Conservation (phyloP, 1,284 basidiomycete species). For the Trametes sp. region DNA sequence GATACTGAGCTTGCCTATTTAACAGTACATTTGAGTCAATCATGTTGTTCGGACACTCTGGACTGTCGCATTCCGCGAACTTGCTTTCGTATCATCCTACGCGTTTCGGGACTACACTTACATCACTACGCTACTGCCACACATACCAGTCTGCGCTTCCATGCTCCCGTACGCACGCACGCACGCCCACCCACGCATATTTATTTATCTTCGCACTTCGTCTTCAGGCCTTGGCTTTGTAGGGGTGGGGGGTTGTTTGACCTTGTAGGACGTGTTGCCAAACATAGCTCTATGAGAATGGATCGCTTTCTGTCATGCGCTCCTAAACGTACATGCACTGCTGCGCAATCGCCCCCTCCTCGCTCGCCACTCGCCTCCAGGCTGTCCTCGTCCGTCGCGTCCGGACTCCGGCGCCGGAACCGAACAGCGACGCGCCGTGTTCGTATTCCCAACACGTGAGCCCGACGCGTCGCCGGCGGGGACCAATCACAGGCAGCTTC, state of each 20-base stretch:
- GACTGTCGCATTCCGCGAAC: slow-evolving; percentile 19
- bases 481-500: slow-evolving; percentile 27
- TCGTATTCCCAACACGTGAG: slow-evolving; percentile 29
- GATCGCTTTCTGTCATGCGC: slow-evolving; percentile 5
- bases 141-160: slow-evolving; percentile 24
- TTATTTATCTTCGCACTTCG: slow-evolving; percentile 23
- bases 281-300: slow-evolving; percentile 16
- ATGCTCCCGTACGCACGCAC: slow-evolving; percentile 10
- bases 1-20: slow-evolving; percentile 16
- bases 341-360: too few species aligned
- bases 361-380: background rate
- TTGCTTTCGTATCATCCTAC: slow-evolving; percentile 17
- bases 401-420: background rate
- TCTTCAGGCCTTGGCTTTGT: slow-evolving; percentile 10
- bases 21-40: slow-evolving; percentile 11
- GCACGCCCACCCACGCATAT: slow-evolving; percentile 16
- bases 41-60: slow-evolving; percentile 18
- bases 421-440: background rate
- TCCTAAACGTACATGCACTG: background rate
- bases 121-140: slow-evolving; percentile 15
- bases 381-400: background rate
- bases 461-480: slow-evolving; percentile 24
- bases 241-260: slow-evolving; percentile 17
- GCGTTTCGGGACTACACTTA: slow-evolving; percentile 20
- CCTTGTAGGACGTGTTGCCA: slow-evolving; percentile 20